Evolutionary conservation across 352 stramenopile species (phyloP), one percentile per base, ranked within the genome.

Genomic region (Pythium periplocum): DNA sequence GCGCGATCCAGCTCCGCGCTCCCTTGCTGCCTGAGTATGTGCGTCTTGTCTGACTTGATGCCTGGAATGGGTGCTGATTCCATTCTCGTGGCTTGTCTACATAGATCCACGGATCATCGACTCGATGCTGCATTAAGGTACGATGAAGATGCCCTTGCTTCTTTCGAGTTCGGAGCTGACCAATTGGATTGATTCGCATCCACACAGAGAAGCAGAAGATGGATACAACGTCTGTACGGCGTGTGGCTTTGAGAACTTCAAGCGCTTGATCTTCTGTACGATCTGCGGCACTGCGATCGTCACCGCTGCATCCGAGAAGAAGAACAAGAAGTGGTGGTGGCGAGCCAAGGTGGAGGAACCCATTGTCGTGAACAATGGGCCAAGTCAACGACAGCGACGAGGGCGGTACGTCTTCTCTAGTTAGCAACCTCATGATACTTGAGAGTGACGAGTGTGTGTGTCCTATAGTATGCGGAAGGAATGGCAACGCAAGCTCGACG

Each of bases 201-300:
- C 17, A 26, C 17, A 26, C 55, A 75, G 74, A 59, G 76, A 89
- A 57, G 80, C 75, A 1, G 75, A 83, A 49, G 73, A 57, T 1
- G 80, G 80, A 2, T 83, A 69, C 44, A 69, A 50, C 2, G 52
- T 67, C 0, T 90, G 80, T 53, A 30, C 46, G 0, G 75, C 59
- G 31, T 90, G 80, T 42, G 71, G 62, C 26, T 90, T 90, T 54
- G 80, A 88, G 45, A 90, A 90, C 65, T 90, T 90, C 61, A 78
- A 70, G 52, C 73, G 75, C 45, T 78, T 83, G 51, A 61, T 68
- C 30, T 68, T 83, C 57, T 90, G 80, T 53, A 73, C 71, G 12
- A 56, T 88, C 6, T 90, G 80, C 46, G 80, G 80, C 34, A 61
- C 71, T 38, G 42, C 48, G 3, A 57, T 66, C 30, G 48, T 40